Base-by-base conservation (phyloP, 805 yeast genomes). In the Yamadazyma paraphyllophila region DNA sequence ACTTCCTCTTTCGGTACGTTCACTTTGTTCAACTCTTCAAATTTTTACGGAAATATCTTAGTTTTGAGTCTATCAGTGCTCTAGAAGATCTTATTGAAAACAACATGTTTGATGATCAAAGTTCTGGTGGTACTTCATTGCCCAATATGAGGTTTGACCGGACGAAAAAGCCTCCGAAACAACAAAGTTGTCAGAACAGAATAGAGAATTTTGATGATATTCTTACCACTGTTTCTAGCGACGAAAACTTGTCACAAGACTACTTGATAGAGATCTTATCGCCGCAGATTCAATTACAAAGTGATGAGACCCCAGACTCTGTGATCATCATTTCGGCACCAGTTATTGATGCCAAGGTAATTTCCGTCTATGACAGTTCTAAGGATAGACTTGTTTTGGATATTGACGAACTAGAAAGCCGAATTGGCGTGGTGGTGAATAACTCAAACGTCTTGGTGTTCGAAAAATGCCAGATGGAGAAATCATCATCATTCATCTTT, bases 321-420 rank as follows among this genome's bases (percentile, higher is more conserved):
- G 79, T 87, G 42, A 72, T 89, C 10, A 61, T 90, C 29, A 71
- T 91, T n/a, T 77, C 86, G 2, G 79, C 96, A 0, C 94, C 92
- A 9, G 72, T 69, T 35, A 80, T 91, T 44, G 85, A 85, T 54
- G 60, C 83, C 24, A 81, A 85, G 49, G 78, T 86, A 8, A 64
- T 88, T n/a, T 75, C 87, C 2, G 79, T 90, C 36, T 75, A 74
- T 47, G 79, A 80, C 31, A 67, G 63, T 39, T 52, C 62, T 11
- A 45, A 46, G 17, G 64, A 64, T 5, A 54, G 63, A n/a, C 63
- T 64, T 70, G 49, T 56, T 7, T 45, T 55, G 8, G 73, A 44
- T 66, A 67, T 56, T 63, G 75, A 50, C 56, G 78, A 55, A 36
- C 48, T 61, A 27, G 89, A 88, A 57, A 78, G 78, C 36, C 73